Evolutionary conservation across 495 filamentous ascomycete genomes (phyloP).

Genomic region (Tetracladium setigerum): DNA sequence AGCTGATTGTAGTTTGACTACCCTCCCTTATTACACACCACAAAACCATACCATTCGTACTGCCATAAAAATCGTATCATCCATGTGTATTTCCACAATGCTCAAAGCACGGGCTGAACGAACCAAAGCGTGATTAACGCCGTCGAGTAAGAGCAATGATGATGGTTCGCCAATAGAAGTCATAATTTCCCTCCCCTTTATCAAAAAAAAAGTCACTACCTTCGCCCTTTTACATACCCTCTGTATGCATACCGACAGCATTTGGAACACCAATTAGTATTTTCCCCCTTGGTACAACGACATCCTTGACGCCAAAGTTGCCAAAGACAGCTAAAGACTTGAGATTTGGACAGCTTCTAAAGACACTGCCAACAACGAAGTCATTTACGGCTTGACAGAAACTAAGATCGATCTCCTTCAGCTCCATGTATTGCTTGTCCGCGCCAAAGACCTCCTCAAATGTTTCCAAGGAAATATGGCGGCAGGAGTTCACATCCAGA

Average conservation of each 20-base stretch:
- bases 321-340: conserved; percentile 73
- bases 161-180: too few species aligned
- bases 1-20: too few species aligned
- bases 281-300: conserved; percentile 62
- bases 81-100: too few species aligned
- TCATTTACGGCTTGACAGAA: conserved; percentile 73
- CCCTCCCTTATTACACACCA: too few species aligned
- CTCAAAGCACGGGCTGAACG: too few species aligned
- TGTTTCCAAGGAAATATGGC: conserved; percentile 60
- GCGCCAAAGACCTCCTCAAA: conserved; percentile 63
- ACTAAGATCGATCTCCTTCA: conserved; percentile 66
- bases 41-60: too few species aligned
- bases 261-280: conserved; percentile 72
- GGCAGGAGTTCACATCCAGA: conserved; percentile 70
- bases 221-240: conserved; percentile 27
- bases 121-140: too few species aligned
- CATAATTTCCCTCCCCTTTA: not conserved
- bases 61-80: too few species aligned
- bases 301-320: conserved; percentile 44
- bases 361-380: conserved; percentile 63
- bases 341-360: conserved; percentile 64
- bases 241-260: conserved; percentile 49
- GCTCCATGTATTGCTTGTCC: conserved; percentile 52
- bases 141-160: too few species aligned
- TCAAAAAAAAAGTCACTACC: conserved; percentile 15